Conservation (phyloP, 495 filamentous ascomycete species). For the Cercophora sp. region DNA sequence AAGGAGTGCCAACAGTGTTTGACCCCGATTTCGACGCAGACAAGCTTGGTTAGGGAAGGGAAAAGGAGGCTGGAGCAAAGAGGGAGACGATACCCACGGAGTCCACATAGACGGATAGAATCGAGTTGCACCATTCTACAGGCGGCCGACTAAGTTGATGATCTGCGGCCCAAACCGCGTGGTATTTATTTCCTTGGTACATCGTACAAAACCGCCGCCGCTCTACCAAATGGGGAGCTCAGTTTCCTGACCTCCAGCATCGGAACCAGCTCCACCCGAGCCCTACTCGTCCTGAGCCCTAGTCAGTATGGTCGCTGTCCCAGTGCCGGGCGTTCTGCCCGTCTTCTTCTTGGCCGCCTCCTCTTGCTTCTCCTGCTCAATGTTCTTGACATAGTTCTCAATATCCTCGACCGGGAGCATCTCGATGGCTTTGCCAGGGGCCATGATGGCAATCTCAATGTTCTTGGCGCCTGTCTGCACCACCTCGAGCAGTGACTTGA, state of each 20-base stretch:
- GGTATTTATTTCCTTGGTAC: constrained; percentile 11
- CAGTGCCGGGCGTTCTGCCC: constrained; percentile 69
- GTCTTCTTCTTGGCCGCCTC: constrained; percentile 97
- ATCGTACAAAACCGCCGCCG: not conserved
- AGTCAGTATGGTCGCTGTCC: constrained; percentile 74
- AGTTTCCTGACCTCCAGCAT: not conserved
- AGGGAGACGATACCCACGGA: constrained; percentile 6
- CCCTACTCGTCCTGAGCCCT: constrained; percentile 50
- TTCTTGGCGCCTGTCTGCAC: constrained; percentile 99
- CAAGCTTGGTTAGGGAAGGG: constrained; percentile 60
- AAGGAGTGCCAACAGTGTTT: constrained; percentile 59
- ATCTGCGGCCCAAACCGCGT: not conserved
- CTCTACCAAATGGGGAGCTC: not conserved
- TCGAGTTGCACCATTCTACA: too few species aligned
- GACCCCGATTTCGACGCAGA: constrained; percentile 67
- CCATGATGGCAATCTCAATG: constrained; percentile 98
- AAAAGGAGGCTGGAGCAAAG: not conserved
- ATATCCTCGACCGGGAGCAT: constrained; percentile 95
- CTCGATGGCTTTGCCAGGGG: constrained; percentile 85
- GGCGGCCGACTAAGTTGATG: too few species aligned
- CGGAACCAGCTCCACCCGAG: constrained; percentile 1
- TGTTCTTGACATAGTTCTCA: constrained; percentile 93
- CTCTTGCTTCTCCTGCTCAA: constrained; percentile 98
- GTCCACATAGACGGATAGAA: not conserved
- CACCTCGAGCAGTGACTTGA: constrained; percentile 96